Evolutionary conservation across 345 rosid species (phyloP).

Genomic region (Populus simonii): DNA sequence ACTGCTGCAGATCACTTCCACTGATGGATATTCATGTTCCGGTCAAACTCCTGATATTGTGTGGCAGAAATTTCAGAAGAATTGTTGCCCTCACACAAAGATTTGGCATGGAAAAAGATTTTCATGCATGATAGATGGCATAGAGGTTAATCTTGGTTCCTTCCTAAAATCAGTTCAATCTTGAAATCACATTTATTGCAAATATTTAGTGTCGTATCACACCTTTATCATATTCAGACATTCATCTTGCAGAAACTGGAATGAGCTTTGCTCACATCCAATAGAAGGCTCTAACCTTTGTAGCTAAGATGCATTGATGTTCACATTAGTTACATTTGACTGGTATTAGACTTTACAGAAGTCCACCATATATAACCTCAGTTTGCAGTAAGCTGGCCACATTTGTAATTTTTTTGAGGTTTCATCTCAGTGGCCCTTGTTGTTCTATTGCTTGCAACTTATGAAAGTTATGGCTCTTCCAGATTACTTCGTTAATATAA

Average conservation of each 20-base stretch:
- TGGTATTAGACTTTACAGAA: background rate
- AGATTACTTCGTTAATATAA: background rate
- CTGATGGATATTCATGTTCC: constrained; percentile 54
- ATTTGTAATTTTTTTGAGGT: background rate
- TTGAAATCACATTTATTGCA: background rate
- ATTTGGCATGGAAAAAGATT: constrained; percentile 78
- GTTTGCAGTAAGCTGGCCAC: background rate
- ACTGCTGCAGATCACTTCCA: constrained; percentile 55
- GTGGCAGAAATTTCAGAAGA: constrained; percentile 84
- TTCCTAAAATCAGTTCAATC: background rate
- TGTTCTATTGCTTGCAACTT: background rate
- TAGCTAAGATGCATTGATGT: background rate
- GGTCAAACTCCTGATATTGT: constrained; percentile 81
- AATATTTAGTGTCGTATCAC: background rate
- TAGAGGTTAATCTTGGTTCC: constrained; percentile 49
- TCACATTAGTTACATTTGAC: background rate
- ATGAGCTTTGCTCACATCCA: background rate
- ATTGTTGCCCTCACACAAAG: constrained; percentile 43
- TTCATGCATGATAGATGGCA: constrained; percentile 68
- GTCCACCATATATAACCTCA: background rate
- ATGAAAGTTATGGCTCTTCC: background rate
- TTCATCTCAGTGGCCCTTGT: background rate
- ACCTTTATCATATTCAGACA: background rate
- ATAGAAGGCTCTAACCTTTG: background rate
- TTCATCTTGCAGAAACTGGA: background rate